Evolutionary conservation across 257 asterid genomes (phyloP).

Genomic region (Thymus quinquecostatus): DNA sequence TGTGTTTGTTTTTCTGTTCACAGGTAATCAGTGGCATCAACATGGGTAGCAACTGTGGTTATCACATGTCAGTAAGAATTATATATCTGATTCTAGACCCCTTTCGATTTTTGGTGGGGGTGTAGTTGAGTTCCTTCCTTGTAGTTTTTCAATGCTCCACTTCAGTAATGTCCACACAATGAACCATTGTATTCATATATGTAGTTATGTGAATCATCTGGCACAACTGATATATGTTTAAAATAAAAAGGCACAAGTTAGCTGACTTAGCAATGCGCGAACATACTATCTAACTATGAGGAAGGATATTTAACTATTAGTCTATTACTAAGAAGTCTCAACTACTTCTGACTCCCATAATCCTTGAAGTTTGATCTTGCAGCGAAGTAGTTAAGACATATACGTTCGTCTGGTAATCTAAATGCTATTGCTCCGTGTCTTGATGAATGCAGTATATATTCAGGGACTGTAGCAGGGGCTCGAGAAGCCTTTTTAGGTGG

Average conservation of each 20-base stretch:
- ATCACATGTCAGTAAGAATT: slow-evolving; percentile 64
- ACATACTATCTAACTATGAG: slow-evolving; percentile 6
- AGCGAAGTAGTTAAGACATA: not conserved
- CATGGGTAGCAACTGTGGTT: slow-evolving; percentile 88
- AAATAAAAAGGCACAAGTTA: not conserved
- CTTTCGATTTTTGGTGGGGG: slow-evolving; percentile 6
- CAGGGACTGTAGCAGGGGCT: slow-evolving; percentile 98
- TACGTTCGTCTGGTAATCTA: slow-evolving; percentile 3
- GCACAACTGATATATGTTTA: slow-evolving; percentile 10
- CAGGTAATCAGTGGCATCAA: slow-evolving; percentile 91
- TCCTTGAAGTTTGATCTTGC: slow-evolving; percentile 4
- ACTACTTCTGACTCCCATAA: slow-evolving; percentile 1
- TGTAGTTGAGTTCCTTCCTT: slow-evolving; percentile 4
- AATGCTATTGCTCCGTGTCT: slow-evolving; percentile 47
- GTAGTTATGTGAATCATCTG: slow-evolving; percentile 6
- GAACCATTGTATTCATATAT: slow-evolving; percentile 6
- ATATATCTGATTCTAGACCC: slow-evolving; percentile 16
- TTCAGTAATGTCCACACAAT: slow-evolving; percentile 1
- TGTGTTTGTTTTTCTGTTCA: not conserved
- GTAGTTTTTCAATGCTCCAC: slow-evolving; percentile 1
- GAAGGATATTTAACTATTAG: not conserved
- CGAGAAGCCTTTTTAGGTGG: slow-evolving; percentile 85
- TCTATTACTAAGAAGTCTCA: not conserved
- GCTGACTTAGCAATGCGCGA: not conserved
- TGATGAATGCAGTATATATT: slow-evolving; percentile 66